These are phyloP conservation scores for Acanthamoeba quina DNA, from an alignment of 208 protist genomes.

Conservation along the genomic window DNA sequence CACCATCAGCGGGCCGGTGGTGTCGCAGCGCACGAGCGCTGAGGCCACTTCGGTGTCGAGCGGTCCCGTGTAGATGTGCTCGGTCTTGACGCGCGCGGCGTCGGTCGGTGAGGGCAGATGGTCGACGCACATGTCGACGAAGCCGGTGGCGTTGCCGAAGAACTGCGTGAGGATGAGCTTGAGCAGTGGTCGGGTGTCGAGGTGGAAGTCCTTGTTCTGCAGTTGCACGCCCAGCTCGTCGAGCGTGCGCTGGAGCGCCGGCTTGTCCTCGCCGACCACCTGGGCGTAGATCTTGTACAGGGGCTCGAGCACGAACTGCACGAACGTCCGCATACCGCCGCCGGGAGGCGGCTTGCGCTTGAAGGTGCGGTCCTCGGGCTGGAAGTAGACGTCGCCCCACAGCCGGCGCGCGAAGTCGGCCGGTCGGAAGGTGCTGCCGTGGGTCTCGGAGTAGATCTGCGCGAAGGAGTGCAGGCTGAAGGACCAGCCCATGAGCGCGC, in stretches of 20 bases:
- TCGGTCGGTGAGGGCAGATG: conserved; percentile 88
- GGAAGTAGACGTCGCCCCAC: conserved; percentile 98
- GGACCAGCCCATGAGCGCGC: conserved; percentile 91
- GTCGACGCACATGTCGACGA: conserved; percentile 90
- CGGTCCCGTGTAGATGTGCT: conserved; percentile 89
- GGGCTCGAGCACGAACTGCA: conserved; percentile 98
- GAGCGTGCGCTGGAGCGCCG: conserved; percentile 66
- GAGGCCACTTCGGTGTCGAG: conserved; percentile 80
- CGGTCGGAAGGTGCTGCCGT: conserved; percentile 85
- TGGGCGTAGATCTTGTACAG: conserved; percentile 97
- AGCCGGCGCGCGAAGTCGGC: conserved; percentile 94
- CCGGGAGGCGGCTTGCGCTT: conserved; percentile 46
- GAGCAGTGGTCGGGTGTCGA: conserved; percentile 89
- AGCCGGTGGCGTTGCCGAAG: conserved; percentile 86
- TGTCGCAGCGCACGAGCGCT: conserved; percentile 85
- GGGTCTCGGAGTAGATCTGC: conserved; percentile 93
- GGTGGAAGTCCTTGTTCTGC: conserved; percentile 78
- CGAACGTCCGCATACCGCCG: conserved; percentile 94
- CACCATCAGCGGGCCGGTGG: conserved; percentile 88
- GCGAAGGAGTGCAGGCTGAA: conserved; percentile 97
- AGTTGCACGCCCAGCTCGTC: conserved; percentile 86
- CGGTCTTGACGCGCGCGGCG: conserved; percentile 78
- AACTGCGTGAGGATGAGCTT: conserved; percentile 86
- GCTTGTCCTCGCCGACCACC: conserved; percentile 81
- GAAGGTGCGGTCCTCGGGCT: conserved; percentile 86